Base-by-base conservation (phyloP, 768 basidiomycete species). In the Trametes sanguinea region DNA sequence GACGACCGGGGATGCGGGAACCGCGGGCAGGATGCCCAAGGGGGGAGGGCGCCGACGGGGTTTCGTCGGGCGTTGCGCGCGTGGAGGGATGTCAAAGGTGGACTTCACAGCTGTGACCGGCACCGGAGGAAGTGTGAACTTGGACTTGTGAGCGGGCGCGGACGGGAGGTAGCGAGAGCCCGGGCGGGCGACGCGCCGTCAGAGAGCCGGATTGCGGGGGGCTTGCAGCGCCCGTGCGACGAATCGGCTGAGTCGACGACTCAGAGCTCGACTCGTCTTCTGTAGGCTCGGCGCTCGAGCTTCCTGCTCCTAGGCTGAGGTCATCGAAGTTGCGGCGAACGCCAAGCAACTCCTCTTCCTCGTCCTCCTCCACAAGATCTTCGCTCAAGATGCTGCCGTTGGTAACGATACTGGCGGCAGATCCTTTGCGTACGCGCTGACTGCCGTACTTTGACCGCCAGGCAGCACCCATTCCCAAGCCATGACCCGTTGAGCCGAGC, bases 361-460 rank as follows among this genome's bases (percentile, higher is more conserved):
- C 91, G 22, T 92, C 90, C 64, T 89, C 89, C 69, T 92, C 92
- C 9, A 93, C 84, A 8, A 92, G 82, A 54, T 93, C 81, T 71
- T 93, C 91, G 69, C 90, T 92, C 45, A 91, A 72, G 44, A 89
- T 76, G 71, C 91, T 93, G 67, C 82, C 82, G 42, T 73, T 80
- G 1, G 89, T 90, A 65, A 76, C 77, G 69, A 81, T 84, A 69
- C 89, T 92, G n/a, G 89, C 86, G 46, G 87, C 79, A 14, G 91
- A 93, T 2, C 83, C 88, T 7, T 89, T 81, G 47, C 91, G 87
- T 70, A 86, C 88, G 65, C 89, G 86, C 40, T 78, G 72, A 45
- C 56, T 64, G 42, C 80, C 82, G 68, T 86, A 90, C 52, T 84
- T 85, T 65, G 72, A 84, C 68, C 84, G 80, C 86, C 87, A 87